Conservation (phyloP, 2,329 filamentous ascomycete genomes). For the Pyrenochaeta sp. region DNA sequence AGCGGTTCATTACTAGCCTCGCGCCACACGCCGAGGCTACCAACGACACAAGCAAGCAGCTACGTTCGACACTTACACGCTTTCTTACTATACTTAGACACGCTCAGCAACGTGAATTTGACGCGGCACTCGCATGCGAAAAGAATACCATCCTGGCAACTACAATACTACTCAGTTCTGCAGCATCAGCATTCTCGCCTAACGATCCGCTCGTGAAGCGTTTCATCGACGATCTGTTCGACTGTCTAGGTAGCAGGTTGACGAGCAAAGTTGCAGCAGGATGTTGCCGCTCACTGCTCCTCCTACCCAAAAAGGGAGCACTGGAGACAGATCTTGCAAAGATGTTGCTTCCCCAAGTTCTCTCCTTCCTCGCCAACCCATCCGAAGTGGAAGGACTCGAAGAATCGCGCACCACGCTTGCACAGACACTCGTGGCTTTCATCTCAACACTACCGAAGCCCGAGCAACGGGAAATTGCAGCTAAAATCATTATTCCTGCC, state of each 20-base stretch:
- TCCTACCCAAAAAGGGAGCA: slow-evolving; percentile 63
- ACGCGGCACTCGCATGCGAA: slow-evolving; percentile 84
- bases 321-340: slow-evolving; percentile 70
- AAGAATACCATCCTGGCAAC: slow-evolving; percentile 91
- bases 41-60: slow-evolving; percentile 70
- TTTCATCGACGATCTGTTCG: slow-evolving; percentile 82
- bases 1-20: slow-evolving; percentile 85
- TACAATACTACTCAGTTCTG: slow-evolving; percentile 87
- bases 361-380: slow-evolving; percentile 75
- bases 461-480: slow-evolving; percentile 61
- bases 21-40: slow-evolving; percentile 53
- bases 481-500: slow-evolving; percentile 79
- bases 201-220: slow-evolving; percentile 77
- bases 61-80: slow-evolving; percentile 82
- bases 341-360: slow-evolving; percentile 76
- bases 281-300: slow-evolving; percentile 84
- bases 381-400: slow-evolving; percentile 79
- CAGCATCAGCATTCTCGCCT: slow-evolving; percentile 75
- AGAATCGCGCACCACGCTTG: slow-evolving; percentile 73
- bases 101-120: slow-evolving; percentile 77
- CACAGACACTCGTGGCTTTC: slow-evolving; percentile 79
- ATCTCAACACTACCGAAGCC: slow-evolving; percentile 56
- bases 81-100: slow-evolving; percentile 82
- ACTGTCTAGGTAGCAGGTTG: slow-evolving; percentile 82
- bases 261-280: slow-evolving; percentile 90